A percentile compares a stretch with the other conserved stretches of the same genome.
phyloP scores from a whole-genome alignment of 2,329 filamentous ascomycete genomes.

The Botrytis fragariae region DNA sequence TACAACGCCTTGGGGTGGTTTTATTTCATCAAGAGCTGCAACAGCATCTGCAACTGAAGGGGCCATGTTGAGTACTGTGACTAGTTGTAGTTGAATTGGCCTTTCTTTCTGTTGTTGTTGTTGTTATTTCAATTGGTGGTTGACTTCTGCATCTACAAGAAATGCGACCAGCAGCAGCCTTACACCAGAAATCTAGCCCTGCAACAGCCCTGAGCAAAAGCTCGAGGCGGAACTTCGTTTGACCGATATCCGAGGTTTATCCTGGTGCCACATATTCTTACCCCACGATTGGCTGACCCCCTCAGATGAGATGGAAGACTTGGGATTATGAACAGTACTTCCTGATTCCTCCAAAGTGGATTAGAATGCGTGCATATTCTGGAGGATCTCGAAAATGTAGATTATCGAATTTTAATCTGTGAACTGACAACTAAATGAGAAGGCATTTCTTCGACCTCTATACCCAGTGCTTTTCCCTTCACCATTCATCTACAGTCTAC shows the following conservation, averaged over 20 bases:
- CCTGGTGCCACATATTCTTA: neutral
- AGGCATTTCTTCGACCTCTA: neutral
- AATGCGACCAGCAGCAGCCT: constrained; percentile 8
- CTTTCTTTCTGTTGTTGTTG: constrained; percentile 1
- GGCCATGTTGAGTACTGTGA: constrained; percentile 31
- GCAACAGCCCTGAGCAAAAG: neutral
- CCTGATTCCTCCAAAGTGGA: no score
- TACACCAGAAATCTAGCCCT: constrained; percentile 6
- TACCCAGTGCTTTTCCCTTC: neutral
- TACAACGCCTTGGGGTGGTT: constrained; percentile 78
- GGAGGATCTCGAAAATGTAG: neutral
- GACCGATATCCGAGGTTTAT: neutral
- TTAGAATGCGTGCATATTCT: neutral
- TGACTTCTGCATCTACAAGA: constrained; percentile 1
- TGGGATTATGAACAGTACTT: neutral
- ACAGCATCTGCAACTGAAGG: constrained; percentile 45
- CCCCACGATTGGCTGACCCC: neutral
- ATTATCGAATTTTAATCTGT: neutral
- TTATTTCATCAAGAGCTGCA: constrained; percentile 62
- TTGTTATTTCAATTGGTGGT: neutral
- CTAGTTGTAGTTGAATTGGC: neutral
- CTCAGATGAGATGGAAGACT: neutral
- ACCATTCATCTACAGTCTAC: neutral
- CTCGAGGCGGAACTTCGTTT: constrained; percentile 3
- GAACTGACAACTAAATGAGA: neutral